phyloP scores from a whole-genome alignment of 2,329 filamentous ascomycete species.

The Teratosphaeria pseudoeucalypti region DNA sequence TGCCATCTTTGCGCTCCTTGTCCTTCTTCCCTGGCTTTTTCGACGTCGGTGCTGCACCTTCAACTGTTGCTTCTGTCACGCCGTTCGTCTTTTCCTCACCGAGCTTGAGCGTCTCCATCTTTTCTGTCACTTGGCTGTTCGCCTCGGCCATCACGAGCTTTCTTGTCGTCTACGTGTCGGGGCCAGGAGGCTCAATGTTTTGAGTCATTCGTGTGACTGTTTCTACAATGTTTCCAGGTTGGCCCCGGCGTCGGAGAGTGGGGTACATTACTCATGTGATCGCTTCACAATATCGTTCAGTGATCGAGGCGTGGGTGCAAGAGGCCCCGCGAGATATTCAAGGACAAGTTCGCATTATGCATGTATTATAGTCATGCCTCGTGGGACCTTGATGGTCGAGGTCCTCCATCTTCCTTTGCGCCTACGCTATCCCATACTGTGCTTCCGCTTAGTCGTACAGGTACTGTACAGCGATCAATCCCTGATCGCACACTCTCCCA shows the following conservation, averaged over 20 bases:
- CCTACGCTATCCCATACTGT: not conserved
- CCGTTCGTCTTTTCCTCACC: not conserved
- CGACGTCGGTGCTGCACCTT: not conserved
- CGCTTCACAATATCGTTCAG: not conserved
- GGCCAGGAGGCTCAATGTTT: not conserved
- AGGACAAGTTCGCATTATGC: not conserved
- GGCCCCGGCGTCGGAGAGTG: not conserved
- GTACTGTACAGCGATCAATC: not conserved
- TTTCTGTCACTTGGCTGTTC: not conserved
- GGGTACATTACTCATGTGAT: not conserved
- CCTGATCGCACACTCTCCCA: not conserved
- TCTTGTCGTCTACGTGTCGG: not conserved
- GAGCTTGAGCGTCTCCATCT: not conserved
- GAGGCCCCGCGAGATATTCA: not conserved
- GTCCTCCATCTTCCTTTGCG: not conserved
- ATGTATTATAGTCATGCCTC: not conserved
- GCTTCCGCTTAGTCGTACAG: not conserved
- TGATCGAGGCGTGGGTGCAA: not conserved
- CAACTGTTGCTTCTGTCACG: conserved; percentile 11
- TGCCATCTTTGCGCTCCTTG: conserved; percentile 27
- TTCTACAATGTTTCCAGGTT: not conserved
- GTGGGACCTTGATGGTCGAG: not conserved
- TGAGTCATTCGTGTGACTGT: not conserved
- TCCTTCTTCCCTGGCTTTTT: conserved; percentile 24
- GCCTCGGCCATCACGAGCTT: not conserved